Percentiles rank a stretch among this genome's conserved stretches.
Evolutionary conservation across 805 yeast genomes (phyloP).

Genomic region (Candida sakaeoensis): DNA sequence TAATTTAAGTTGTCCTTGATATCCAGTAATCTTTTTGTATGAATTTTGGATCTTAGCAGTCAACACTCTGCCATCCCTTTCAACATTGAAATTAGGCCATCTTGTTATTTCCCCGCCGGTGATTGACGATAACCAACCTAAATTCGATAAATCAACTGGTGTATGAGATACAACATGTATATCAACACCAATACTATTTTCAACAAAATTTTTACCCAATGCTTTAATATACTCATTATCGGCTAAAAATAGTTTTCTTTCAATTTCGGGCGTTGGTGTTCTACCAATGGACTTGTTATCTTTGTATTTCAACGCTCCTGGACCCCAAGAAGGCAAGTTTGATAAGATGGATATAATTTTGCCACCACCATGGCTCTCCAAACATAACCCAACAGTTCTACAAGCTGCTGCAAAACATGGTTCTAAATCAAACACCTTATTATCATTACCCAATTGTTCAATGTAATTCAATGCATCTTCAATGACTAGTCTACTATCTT

Average conservation of each 20-base stretch:
- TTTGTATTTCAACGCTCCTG: constrained; percentile 60
- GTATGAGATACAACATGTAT: constrained; percentile 64
- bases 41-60: constrained; percentile 56
- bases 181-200: constrained; percentile 68
- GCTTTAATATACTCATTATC: constrained; percentile 59
- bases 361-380: constrained; percentile 69
- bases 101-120: constrained; percentile 70
- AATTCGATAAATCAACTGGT: constrained; percentile 68
- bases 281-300: constrained; percentile 38
- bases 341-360: constrained; percentile 69
- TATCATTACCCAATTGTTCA: constrained; percentile 41
- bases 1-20: constrained; percentile 77
- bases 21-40: constrained; percentile 55
- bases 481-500: constrained; percentile 58
- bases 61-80: constrained; percentile 66
- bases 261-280: constrained; percentile 33
- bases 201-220: constrained; percentile 53
- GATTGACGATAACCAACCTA: constrained; percentile 59
- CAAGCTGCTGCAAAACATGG: constrained; percentile 80
- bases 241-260: constrained; percentile 53
- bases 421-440: constrained; percentile 46
- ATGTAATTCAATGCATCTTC: constrained; percentile 64
- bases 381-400: constrained; percentile 59
- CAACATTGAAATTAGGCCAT: constrained; percentile 65
- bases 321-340: constrained; percentile 74